A percentile compares a stretch with the other conserved stretches of the same genome.
Evolutionary conservation across 805 yeast genomes (phyloP).

Genomic region (Yarrowia sp.): DNA sequence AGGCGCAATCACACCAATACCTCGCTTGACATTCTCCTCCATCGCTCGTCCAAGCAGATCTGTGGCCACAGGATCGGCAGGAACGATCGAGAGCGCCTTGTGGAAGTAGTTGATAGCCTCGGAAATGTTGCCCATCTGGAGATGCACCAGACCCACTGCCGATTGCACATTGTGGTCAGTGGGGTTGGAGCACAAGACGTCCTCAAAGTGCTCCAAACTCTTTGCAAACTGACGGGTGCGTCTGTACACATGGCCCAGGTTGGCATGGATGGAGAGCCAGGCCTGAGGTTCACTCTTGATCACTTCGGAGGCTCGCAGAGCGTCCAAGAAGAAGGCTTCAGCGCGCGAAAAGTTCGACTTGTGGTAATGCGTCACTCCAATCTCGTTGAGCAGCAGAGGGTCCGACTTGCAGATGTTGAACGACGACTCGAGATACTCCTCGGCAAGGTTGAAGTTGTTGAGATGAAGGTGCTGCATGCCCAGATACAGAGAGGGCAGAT

Average conservation of each 20-base stretch:
- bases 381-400: slow-evolving; percentile 83
- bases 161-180: slow-evolving; percentile 74
- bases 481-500: slow-evolving; percentile 79
- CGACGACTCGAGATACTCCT: slow-evolving; percentile 77
- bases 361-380: slow-evolving; percentile 89
- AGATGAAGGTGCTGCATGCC: slow-evolving; percentile 96
- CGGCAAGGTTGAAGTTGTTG: slow-evolving; percentile 77
- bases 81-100: slow-evolving; percentile 72
- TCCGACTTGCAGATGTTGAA: slow-evolving; percentile 77
- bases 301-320: slow-evolving; percentile 63
- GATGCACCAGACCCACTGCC: slow-evolving; percentile 78
- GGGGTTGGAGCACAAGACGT: slow-evolving; percentile 66
- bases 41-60: slow-evolving; percentile 76
- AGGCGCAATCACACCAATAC: slow-evolving; percentile 1
- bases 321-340: slow-evolving; percentile 66
- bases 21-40: slow-evolving; percentile 30
- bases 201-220: slow-evolving; percentile 72
- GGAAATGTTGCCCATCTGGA: slow-evolving; percentile 61
- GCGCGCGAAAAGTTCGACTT: slow-evolving; percentile 65
- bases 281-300: slow-evolving; percentile 77
- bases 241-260: slow-evolving; percentile 85
- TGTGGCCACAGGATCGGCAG: slow-evolving; percentile 78
- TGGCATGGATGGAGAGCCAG: slow-evolving; percentile 80
- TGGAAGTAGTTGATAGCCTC: slow-evolving; percentile 77
- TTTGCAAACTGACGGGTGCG: slow-evolving; percentile 58